Percentiles rank a stretch among this genome's conserved stretches.
Conservation (phyloP, 2,329 filamentous ascomycete species). For the Penicillium sp. region DNA sequence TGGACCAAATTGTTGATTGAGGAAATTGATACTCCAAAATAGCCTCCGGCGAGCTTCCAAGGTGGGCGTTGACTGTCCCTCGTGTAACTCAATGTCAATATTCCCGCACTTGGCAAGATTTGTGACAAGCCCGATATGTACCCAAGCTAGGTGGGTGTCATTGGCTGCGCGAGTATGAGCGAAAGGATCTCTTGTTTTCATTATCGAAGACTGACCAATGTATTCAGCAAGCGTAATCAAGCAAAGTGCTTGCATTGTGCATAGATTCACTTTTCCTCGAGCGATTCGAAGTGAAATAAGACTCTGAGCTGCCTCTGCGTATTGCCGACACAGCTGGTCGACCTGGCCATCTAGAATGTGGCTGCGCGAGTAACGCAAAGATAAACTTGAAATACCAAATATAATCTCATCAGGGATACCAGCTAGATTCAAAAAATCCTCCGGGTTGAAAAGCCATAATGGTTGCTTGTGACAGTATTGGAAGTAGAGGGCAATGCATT, state of each 20-base stretch:
- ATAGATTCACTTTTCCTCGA: constrained; percentile 56
- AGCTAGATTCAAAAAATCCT: constrained; percentile 32
- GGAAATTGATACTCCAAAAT: constrained; percentile 59
- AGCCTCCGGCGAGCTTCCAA: constrained; percentile 55
- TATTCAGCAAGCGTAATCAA: constrained; percentile 57
- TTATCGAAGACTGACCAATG: constrained; percentile 45
- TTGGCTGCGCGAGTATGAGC: constrained; percentile 47
- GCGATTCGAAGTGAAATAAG: constrained; percentile 55
- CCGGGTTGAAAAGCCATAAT: constrained; percentile 43
- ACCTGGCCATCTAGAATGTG: constrained; percentile 24
- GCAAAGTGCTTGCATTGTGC: constrained; percentile 58
- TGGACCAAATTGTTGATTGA: constrained; percentile 58
- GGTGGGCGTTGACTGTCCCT: constrained; percentile 41
- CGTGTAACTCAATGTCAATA: constrained; percentile 52
- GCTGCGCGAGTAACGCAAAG: constrained; percentile 35
- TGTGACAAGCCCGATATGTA: constrained; percentile 57
- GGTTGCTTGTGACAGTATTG: constrained; percentile 45
- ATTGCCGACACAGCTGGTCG: constrained; percentile 33
- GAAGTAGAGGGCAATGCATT: constrained; percentile 39
- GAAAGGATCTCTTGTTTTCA: neutral
- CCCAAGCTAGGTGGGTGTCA: constrained; percentile 55
- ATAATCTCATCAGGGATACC: constrained; percentile 36
- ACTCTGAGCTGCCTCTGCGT: constrained; percentile 47
- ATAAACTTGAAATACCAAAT: constrained; percentile 39
- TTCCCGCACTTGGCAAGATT: constrained; percentile 58